Evolutionary conservation across 768 basidiomycete species (phyloP).

Genomic region (Exidia glandulosa): DNA sequence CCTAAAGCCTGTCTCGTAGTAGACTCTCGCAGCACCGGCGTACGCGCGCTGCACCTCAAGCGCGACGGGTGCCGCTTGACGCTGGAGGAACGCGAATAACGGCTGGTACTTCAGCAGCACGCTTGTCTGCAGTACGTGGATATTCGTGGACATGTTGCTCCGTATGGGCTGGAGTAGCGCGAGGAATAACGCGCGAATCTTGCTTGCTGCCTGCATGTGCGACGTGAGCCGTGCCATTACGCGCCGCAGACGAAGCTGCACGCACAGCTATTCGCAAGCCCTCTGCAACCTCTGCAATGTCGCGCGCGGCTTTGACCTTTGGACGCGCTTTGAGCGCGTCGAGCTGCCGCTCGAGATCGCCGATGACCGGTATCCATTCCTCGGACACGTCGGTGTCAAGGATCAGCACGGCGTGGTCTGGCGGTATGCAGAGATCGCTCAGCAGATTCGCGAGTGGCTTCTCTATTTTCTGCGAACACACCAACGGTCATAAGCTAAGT

Average conservation of each 20-base stretch:
- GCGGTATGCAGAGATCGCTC: slow-evolving; percentile 72
- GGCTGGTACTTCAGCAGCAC: slow-evolving; percentile 73
- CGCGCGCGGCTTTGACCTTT: slow-evolving; percentile 78
- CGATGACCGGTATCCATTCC: slow-evolving; percentile 74
- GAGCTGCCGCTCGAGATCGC: slow-evolving; percentile 70
- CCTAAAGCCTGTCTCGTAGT: slow-evolving; percentile 92
- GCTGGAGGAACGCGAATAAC: slow-evolving; percentile 75
- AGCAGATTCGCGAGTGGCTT: slow-evolving; percentile 75
- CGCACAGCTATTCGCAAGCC: slow-evolving; percentile 81
- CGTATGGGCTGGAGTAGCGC: slow-evolving; percentile 75
- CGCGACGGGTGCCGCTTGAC: slow-evolving; percentile 72
- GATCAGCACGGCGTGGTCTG: slow-evolving; percentile 60
- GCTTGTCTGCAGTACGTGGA: slow-evolving; percentile 85
- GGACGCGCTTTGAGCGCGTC: slow-evolving; percentile 57
- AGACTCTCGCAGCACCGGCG: slow-evolving; percentile 67
- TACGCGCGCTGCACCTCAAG: slow-evolving; percentile 84
- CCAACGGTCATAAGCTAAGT: background rate
- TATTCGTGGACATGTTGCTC: slow-evolving; percentile 75
- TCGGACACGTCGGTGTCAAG: slow-evolving; percentile 81
- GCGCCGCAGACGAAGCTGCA: slow-evolving; percentile 2
- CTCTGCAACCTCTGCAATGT: slow-evolving; percentile 73
- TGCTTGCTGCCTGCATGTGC: slow-evolving; percentile 63
- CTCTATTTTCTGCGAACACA: slow-evolving; percentile 64
- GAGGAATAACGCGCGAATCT: slow-evolving; percentile 79
- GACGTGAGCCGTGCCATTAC: background rate